Conservation (phyloP, 148 eudicot species). For the Persicaria maculosa region DNA sequence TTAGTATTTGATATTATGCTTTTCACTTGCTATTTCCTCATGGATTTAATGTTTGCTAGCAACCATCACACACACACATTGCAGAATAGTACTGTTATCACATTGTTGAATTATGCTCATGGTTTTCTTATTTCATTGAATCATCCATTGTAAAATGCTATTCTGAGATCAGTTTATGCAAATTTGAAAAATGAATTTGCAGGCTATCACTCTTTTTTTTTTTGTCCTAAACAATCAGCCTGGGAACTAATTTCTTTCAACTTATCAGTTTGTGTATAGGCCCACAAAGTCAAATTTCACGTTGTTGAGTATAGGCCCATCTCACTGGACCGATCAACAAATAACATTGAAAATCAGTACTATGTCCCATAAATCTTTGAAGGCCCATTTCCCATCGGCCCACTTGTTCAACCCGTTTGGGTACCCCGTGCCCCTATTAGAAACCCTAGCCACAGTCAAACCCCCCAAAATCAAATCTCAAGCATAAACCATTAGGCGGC, state of each 20-base stretch:
- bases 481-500: no score
- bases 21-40: background rate
- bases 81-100: background rate
- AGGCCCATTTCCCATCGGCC: no score
- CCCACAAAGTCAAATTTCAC: no score
- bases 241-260: slow-evolving; percentile 4
- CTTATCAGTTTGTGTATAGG: slow-evolving; percentile 45
- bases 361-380: no score
- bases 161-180: background rate
- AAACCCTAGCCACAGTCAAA: no score
- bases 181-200: background rate
- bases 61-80: background rate
- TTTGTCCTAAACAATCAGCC: background rate
- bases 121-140: background rate
- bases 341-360: no score
- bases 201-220: background rate
- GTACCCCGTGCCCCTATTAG: no score
- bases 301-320: no score
- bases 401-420: no score
- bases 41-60: background rate
- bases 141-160: background rate
- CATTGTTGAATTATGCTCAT: background rate
- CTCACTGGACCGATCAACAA: no score
- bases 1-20: background rate
- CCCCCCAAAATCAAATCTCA: no score